Conservation (phyloP, 495 filamentous ascomycete species). For the Penicillium manginii region DNA sequence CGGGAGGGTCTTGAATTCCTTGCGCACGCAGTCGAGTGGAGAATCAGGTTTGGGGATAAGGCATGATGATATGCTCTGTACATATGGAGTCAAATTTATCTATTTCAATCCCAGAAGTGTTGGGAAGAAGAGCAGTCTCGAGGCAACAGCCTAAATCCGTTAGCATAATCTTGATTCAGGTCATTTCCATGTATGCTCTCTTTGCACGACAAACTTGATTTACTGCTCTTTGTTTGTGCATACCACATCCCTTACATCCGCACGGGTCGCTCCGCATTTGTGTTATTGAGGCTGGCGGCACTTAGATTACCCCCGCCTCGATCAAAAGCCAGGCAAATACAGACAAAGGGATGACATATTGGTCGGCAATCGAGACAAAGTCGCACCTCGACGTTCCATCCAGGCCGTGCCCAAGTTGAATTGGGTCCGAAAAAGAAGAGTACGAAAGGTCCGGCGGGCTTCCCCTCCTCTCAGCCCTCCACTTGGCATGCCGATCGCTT, state of each 20-base stretch:
- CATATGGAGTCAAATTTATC: not conserved
- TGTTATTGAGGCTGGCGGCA: not conserved
- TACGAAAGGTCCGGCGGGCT: constrained; percentile 11
- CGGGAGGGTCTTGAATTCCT: constrained; percentile 7
- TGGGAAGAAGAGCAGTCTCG: not conserved
- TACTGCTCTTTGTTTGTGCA: constrained; percentile 5
- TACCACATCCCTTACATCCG: constrained; percentile 26
- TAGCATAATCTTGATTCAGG: not conserved
- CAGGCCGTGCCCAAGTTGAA: not conserved
- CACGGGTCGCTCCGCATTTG: constrained; percentile 8
- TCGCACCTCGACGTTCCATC: constrained; percentile 26
- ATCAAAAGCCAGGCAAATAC: not conserved
- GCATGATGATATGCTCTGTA: not conserved
- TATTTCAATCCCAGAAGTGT: not conserved
- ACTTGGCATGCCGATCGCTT: constrained; percentile 31
- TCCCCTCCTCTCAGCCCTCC: constrained; percentile 12
- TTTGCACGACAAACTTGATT: not conserved
- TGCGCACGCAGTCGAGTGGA: constrained; percentile 5
- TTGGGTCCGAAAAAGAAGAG: constrained; percentile 6
- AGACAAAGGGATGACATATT: not conserved
- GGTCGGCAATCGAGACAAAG: constrained; percentile 2
- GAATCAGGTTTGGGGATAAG: constrained; percentile 11
- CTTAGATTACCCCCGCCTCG: not conserved
- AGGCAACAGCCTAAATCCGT: not conserved
- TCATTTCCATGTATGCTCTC: not conserved